Percentiles rank a stretch among this genome's conserved stretches.
Evolutionary conservation across 1,284 basidiomycete species (phyloP).

Genomic region (Stygiomarasmius scandens): DNA sequence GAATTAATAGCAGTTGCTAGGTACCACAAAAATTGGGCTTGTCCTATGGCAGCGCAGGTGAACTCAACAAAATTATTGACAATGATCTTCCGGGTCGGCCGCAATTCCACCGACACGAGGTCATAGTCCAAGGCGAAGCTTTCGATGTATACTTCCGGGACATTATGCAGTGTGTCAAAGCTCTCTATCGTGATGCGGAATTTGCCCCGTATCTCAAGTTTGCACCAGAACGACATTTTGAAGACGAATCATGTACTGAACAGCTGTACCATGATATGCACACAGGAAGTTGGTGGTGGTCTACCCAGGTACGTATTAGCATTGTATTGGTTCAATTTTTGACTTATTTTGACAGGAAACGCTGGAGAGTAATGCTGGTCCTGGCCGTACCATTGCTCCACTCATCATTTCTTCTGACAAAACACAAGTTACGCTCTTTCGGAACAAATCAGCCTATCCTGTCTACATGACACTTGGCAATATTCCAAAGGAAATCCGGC

Average conservation of each 20-base stretch:
- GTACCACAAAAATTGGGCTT: neutral
- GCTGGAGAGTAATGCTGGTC: constrained; percentile 11
- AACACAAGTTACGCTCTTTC: constrained; percentile 30
- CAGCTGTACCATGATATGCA: constrained; percentile 21
- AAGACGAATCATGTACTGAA: constrained; percentile 6
- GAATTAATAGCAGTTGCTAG: neutral
- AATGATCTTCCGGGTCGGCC: constrained; percentile 1
- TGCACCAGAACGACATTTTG: neutral
- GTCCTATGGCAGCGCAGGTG: neutral
- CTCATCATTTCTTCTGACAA: constrained; percentile 34
- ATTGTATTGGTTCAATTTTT: neutral
- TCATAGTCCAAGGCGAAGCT: constrained; percentile 7
- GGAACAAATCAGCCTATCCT: constrained; percentile 42
- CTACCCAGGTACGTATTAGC: constrained; percentile 27
- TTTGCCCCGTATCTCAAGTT: neutral
- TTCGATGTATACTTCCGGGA: constrained; percentile 11
- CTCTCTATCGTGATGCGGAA: neutral
- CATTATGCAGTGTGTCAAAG: constrained; percentile 3
- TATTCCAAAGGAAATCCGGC: constrained; percentile 41
- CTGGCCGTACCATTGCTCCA: constrained; percentile 41
- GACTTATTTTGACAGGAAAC: neutral
- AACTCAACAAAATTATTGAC: constrained; percentile 11
- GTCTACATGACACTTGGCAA: constrained; percentile 49
- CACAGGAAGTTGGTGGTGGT: constrained; percentile 24
- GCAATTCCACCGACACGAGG: neutral